A percentile compares a stretch with the other conserved stretches of the same genome.
These are phyloP conservation scores for Clavispora carvajalis DNA, from an alignment of 805 yeast genomes.

Conservation along the genomic window DNA sequence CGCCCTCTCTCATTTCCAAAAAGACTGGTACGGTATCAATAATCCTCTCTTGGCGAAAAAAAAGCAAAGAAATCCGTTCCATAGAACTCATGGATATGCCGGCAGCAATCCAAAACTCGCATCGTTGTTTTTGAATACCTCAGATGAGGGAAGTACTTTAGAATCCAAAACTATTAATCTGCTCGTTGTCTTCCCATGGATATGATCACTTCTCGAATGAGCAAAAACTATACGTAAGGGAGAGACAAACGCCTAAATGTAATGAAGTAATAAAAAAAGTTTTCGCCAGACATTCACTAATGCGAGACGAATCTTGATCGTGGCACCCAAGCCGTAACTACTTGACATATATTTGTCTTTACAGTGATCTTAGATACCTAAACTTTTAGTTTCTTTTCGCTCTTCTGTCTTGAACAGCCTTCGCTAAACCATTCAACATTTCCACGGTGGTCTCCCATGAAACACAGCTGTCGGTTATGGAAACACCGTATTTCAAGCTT, in stretches of 20 bases:
- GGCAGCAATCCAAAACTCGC: slow-evolving; percentile 19
- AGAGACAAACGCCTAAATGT: no score
- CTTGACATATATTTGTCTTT: background rate
- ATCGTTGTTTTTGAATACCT: slow-evolving; percentile 5
- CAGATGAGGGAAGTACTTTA: background rate
- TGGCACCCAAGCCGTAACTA: no score
- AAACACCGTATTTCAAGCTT: slow-evolving; percentile 79
- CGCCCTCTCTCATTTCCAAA: slow-evolving; percentile 50
- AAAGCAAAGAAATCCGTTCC: slow-evolving; percentile 51
- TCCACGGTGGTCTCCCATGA: slow-evolving; percentile 79
- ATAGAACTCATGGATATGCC: slow-evolving; percentile 34
- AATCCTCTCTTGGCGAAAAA: slow-evolving; percentile 45
- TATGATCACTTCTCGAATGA: background rate
- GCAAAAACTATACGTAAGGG: no score
- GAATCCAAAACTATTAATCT: background rate
- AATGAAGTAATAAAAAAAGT: no score
- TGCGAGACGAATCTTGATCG: no score
- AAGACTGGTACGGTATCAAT: slow-evolving; percentile 55
- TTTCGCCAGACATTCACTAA: no score
- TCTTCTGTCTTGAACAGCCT: slow-evolving; percentile 80
- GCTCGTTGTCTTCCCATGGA: background rate
- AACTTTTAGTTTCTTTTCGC: background rate
- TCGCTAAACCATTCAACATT: slow-evolving; percentile 66
- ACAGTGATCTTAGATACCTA: background rate
- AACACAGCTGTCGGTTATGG: slow-evolving; percentile 97